Percentiles rank a stretch among this genome's conserved stretches.
phyloP scores from a whole-genome alignment of 805 yeast species.

The Hanseniaspora lindneri region DNA sequence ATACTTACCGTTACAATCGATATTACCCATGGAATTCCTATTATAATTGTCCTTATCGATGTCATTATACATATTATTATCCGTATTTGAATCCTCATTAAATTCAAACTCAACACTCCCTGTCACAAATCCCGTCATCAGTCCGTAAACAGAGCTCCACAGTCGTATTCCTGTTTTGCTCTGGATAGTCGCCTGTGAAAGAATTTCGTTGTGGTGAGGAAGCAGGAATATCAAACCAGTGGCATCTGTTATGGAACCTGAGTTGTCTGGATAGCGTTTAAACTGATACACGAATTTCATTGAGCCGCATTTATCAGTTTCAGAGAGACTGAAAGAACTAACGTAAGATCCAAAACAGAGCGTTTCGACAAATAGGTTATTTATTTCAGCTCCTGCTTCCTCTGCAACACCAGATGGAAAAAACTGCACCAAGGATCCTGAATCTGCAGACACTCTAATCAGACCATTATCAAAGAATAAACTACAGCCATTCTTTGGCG shows the following conservation, averaged over 20 bases:
- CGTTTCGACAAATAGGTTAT: constrained; percentile 35
- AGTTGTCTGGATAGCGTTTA: constrained; percentile 33
- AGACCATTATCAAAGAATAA: neutral
- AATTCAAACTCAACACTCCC: constrained; percentile 33
- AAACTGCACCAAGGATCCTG: constrained; percentile 22
- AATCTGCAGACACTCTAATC: neutral
- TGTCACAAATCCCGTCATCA: constrained; percentile 37
- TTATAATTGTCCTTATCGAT: no score
- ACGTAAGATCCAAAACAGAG: constrained; percentile 56
- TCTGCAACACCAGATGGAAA: constrained; percentile 16
- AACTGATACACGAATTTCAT: constrained; percentile 30
- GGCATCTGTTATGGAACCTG: constrained; percentile 43
- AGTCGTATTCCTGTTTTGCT: constrained; percentile 23
- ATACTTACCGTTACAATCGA: no score
- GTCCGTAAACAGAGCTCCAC: constrained; percentile 42
- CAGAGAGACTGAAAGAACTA: constrained; percentile 38
- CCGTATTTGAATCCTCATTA: no score
- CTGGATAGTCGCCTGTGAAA: constrained; percentile 27
- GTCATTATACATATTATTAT: no score
- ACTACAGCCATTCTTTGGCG: neutral
- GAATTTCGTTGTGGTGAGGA: constrained; percentile 50
- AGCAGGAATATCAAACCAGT: constrained; percentile 49
- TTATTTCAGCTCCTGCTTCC: constrained; percentile 41
- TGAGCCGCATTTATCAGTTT: constrained; percentile 33
- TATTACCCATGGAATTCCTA: no score